Evolutionary conservation across 2,329 filamentous ascomycete genomes (phyloP).

Genomic region (Aureobasidium sp.): DNA sequence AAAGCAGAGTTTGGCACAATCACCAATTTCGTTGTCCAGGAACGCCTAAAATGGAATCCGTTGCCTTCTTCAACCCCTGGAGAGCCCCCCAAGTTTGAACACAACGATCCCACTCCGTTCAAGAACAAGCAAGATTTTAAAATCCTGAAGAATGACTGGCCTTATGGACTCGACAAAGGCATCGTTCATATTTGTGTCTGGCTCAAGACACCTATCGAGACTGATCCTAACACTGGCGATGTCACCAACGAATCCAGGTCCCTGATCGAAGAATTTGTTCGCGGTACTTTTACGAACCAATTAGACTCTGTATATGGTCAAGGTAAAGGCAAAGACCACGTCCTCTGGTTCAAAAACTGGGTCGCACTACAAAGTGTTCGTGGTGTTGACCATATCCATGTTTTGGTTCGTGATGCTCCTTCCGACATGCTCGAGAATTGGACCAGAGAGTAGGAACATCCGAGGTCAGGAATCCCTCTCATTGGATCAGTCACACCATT

Average conservation of each 20-base stretch:
- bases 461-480: background rate
- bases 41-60: slow-evolving; percentile 48
- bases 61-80: slow-evolving; percentile 19
- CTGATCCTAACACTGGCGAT: slow-evolving; percentile 41
- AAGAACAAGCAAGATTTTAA: slow-evolving; percentile 48
- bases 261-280: slow-evolving; percentile 45
- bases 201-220: slow-evolving; percentile 45
- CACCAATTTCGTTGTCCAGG: slow-evolving; percentile 49
- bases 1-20: slow-evolving; percentile 51
- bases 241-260: slow-evolving; percentile 44
- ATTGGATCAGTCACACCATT: too few species aligned
- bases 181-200: slow-evolving; percentile 54
- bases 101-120: slow-evolving; percentile 46
- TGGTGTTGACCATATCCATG: slow-evolving; percentile 51
- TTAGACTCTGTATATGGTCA: slow-evolving; percentile 26
- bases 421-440: slow-evolving; percentile 26
- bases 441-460: slow-evolving; percentile 18
- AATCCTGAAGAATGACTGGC: slow-evolving; percentile 57
- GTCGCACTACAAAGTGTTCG: slow-evolving; percentile 54
- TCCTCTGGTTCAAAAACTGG: slow-evolving; percentile 62
- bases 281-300: slow-evolving; percentile 42
- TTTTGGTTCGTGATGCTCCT: slow-evolving; percentile 45
- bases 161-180: slow-evolving; percentile 50
- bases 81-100: slow-evolving; percentile 33
- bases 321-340: slow-evolving; percentile 35